A percentile compares a stretch with the other conserved stretches of the same genome.
These are phyloP conservation scores for Penicillium silybi DNA, from an alignment of 495 filamentous ascomycete genomes.

Conservation along the genomic window DNA sequence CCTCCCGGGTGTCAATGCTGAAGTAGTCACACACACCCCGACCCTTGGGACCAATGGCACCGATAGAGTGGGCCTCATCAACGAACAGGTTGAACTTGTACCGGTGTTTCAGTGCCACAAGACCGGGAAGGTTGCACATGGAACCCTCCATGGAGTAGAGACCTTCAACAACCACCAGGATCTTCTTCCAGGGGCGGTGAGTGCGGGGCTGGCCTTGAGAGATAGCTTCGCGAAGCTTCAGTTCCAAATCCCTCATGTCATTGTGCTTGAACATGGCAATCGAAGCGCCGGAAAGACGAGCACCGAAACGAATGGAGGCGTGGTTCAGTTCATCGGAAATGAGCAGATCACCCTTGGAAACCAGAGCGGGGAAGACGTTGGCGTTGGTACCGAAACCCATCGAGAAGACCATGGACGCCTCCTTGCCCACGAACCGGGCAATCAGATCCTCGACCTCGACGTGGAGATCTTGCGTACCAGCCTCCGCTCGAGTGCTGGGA, in stretches of 20 bases:
- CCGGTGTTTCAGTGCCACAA: constrained; percentile 79
- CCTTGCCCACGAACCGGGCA: constrained; percentile 89
- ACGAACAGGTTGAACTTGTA: constrained; percentile 97
- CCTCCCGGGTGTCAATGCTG: constrained; percentile 76
- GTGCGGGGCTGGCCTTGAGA: constrained; percentile 95
- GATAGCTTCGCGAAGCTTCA: constrained; percentile 81
- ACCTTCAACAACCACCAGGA: constrained; percentile 92
- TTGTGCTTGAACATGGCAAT: constrained; percentile 98
- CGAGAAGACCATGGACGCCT: constrained; percentile 91
- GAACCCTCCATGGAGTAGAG: constrained; percentile 99
- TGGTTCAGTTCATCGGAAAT: constrained; percentile 98
- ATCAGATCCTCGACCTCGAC: constrained; percentile 84
- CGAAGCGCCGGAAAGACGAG: constrained; percentile 88
- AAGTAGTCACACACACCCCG: constrained; percentile 98
- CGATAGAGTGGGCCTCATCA: constrained; percentile 96
- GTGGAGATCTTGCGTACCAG: constrained; percentile 83
- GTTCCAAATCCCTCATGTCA: constrained; percentile 83
- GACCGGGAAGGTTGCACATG: constrained; percentile 90
- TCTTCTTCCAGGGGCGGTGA: constrained; percentile 98
- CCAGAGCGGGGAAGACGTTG: constrained; percentile 81
- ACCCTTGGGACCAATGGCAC: constrained; percentile 82
- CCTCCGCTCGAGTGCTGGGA: constrained; percentile 75
- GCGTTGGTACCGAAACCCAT: constrained; percentile 98
- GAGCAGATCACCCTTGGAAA: constrained; percentile 86
- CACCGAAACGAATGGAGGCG: constrained; percentile 91